Evolutionary conservation across 257 asterid genomes (phyloP).

Genomic region (Rauvolfia tetraphylla): DNA sequence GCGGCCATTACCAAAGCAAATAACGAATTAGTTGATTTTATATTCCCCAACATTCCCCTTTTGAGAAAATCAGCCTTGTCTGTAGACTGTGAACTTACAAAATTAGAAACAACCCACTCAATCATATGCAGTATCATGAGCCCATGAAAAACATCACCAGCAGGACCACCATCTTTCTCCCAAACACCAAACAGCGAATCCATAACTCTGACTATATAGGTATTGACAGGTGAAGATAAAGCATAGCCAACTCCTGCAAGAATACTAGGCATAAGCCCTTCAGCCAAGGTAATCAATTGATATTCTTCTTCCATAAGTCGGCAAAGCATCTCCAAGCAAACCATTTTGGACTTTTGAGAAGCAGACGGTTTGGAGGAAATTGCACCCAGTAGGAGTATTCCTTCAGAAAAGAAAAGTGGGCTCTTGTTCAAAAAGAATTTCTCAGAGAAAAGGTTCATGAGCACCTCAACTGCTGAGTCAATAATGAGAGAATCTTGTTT

Average conservation of each 20-base stretch:
- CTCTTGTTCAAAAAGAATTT: constrained; percentile 32
- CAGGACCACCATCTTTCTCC: constrained; percentile 55
- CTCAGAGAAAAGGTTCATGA: constrained; percentile 39
- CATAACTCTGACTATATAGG: constrained; percentile 44
- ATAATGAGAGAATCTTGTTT: constrained; percentile 54
- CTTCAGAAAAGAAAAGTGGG: constrained; percentile 63
- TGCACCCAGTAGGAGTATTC: constrained; percentile 76
- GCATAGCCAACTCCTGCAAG: constrained; percentile 89
- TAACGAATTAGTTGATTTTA: constrained; percentile 41
- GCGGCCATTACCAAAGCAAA: constrained; percentile 73
- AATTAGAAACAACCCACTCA: constrained; percentile 75
- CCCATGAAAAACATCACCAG: constrained; percentile 48
- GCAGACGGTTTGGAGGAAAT: constrained; percentile 49
- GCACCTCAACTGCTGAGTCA: constrained; percentile 50
- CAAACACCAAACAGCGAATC: constrained; percentile 54
- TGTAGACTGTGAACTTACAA: constrained; percentile 39
- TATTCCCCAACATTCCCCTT: constrained; percentile 42
- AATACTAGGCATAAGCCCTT: constrained; percentile 47
- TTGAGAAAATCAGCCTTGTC: constrained; percentile 49
- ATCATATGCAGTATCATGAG: constrained; percentile 80
- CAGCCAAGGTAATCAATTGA: constrained; percentile 39
- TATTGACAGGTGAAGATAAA: constrained; percentile 50
- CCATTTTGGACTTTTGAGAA: constrained; percentile 56
- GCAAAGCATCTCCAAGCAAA: constrained; percentile 67
- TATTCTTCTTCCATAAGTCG: constrained; percentile 51